Evolutionary conservation across 345 rosid genomes (phyloP), one percentile per base, ranked within the genome.

Genomic region (Aquilaria yunnanensis): DNA sequence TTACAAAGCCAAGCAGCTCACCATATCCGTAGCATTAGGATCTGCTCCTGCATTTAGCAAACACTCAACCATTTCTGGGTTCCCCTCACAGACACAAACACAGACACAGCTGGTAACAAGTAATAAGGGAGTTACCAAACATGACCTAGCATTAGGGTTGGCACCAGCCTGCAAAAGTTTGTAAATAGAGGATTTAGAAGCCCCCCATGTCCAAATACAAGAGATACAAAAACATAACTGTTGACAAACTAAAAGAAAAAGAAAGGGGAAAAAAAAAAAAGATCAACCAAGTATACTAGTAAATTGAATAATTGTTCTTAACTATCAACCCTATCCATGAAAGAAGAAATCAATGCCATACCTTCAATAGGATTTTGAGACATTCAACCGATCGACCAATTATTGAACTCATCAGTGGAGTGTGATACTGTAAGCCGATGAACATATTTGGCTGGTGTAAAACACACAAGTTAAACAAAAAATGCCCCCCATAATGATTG

Each of bases 291-390:
- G n/a, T 23, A 23, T 23, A 23, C 23, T 23, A 23, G 23, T 23
- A 23, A 23, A 23, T 23, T 23, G 23, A 23, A 23, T 23, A 23
- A 23, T 23, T 23, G 23, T 23, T 23, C 23, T 23, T 23, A 23
- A 23, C 23, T 23, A 23, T 23, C 23, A 23, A 23, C 23, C 23
- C 11, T 50, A 23, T 23, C 23, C 23, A 23, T 23, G 23, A 23
- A 23, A 23, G 23, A 23, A 23, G 23, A 23, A 23, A 23, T 23
- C 23, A 45, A 51, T 6, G 32, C 34, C 10, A 13, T 59, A 65
- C 74, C 70, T 65, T 12, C 33, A 70, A 65, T 51, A 70, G 31
- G 43, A 64, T 23, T 57, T 60, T 59, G 23, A 70, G 61, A 54
- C 69, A 64, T 46, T 70, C 74, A 29, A 64, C 4, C 3, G 74